Evolutionary conservation across 2,329 filamentous ascomycete genomes (phyloP), one percentile per base, ranked within the genome.

Genomic region (Penicillium sp.): DNA sequence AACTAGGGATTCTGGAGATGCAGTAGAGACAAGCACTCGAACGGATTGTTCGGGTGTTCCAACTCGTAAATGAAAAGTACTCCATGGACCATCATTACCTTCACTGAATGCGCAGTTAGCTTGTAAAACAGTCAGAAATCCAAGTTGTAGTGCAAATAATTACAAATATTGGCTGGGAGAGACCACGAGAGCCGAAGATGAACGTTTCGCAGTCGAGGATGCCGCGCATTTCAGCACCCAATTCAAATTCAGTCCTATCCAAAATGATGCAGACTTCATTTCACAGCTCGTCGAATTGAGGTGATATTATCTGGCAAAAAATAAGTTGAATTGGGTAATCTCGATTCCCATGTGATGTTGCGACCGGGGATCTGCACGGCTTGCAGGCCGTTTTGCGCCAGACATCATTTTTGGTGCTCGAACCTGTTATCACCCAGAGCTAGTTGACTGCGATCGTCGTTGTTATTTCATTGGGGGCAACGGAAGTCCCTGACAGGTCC

Each of bases 1-100:
- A 3, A 85, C 81, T 87, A 88, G 91, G 42, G 87, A 85, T 70
- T 91, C 87, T 34, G 89, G 89, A 40, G 86, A 79, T 11, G 83
- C 81, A 5, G 88, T 91, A 65, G 86, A 90, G 48, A 87, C 79
- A 11, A 83, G 75, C 47, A 86, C 79, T 60, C 83, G 81, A 32
- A 85, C 75, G 52, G 75, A 72, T 65, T 84, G 81, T 22, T 71
- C 68, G 13, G 83, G 82, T 7, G 73, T 76, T 47, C 85, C 86
- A 18, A 82, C 78, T 63, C 76, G 82, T 56, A 92, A 77, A 11
- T 77, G 79, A 60, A 90, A 84, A 6, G 87, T 84, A 14, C 88
- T 91, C 89, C 89, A 92, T 58, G 81, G 81, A 9, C 88, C 88
- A 67, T 90, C 87, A 60, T 83, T 79, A 45, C 86, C 86, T 57